These are phyloP conservation scores for Termitomyces sp. DNA, from an alignment of 768 basidiomycete species.

Conservation along the genomic window DNA sequence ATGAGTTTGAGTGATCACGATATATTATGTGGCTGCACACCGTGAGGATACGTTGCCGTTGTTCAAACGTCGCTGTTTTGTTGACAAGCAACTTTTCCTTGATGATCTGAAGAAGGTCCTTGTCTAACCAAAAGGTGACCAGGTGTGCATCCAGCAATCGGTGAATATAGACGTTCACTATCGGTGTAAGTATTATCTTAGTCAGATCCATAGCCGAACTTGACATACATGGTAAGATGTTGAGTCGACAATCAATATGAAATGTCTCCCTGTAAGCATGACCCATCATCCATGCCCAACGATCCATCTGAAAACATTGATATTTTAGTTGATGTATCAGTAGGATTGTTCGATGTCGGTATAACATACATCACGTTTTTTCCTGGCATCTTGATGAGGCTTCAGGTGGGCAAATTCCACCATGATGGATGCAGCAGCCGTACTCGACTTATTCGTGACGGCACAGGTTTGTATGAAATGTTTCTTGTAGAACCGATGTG, in stretches of 20 bases:
- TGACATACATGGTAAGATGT: background rate
- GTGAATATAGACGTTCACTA: background rate
- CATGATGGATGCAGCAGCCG: background rate
- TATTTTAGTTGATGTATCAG: background rate
- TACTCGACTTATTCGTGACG: background rate
- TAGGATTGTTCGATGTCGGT: background rate
- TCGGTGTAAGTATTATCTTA: background rate
- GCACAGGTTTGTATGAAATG: background rate
- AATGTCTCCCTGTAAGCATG: background rate
- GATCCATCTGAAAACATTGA: background rate
- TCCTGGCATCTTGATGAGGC: background rate
- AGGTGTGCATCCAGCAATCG: background rate
- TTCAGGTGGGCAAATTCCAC: background rate
- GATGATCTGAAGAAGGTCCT: background rate
- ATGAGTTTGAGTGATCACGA: background rate
- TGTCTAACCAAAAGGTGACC: background rate
- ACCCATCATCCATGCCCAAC: background rate
- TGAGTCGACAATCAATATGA: background rate
- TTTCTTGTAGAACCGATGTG: background rate
- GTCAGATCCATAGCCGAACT: too few relatives aligned
- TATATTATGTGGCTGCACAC: background rate
- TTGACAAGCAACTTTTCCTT: background rate
- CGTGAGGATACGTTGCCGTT: background rate
- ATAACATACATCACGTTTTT: background rate
- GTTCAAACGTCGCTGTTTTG: too few relatives aligned